Base-by-base conservation (phyloP, 352 stramenopile genomes). In the Globisporangium middletonii region DNA sequence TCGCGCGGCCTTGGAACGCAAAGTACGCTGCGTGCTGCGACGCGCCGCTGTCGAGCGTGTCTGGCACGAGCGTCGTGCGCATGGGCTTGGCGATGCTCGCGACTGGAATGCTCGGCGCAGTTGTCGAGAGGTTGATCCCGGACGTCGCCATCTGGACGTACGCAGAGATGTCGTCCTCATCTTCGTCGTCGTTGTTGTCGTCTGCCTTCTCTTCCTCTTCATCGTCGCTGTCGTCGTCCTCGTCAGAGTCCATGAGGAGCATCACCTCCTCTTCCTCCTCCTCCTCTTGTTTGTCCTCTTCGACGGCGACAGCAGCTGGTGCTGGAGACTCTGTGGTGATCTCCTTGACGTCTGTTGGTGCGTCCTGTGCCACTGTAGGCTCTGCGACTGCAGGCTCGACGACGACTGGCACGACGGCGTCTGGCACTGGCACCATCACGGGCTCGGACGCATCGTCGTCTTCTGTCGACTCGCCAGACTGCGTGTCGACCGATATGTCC, bases 21-120 rank as follows among this genome's bases (percentile, higher is more conserved):
- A 86, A 63, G 56, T 77, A 83, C 52, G 69, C 66, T 26, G 75
- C 67, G 54, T 72, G 72, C 28, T 71, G 62, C 18, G 71, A 75
- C 0, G 82, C 76, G 7, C 83, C 83, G 47, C 86, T 95, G 65
- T 94, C 77, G 9, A 93, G 57, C 19, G 67, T 50, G 57, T 86
- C 79, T 0, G 79, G 68, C 45, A 88, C 78, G 35, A 89, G 57
- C 1, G 50, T 33, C 16, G 27, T 37, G n/a, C 44, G 38, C 26
- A 41, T 49, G 13, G 50, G 6, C 7, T 28, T 33, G 15, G 37
- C 38, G 13, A 4, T 57, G 6, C 16, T 11, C 27, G 59, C 16
- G 4, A 27, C 23, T 18, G 49, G 16, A 16, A 57, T 15, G 9
- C 26, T 30, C 0, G 46, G 6, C 2, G 51, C 23, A 16, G 48